A percentile compares a stretch with the other conserved stretches of the same genome.
These are phyloP conservation scores for Urtica urens DNA, from an alignment of 306 rosid species.

Conservation along the genomic window DNA sequence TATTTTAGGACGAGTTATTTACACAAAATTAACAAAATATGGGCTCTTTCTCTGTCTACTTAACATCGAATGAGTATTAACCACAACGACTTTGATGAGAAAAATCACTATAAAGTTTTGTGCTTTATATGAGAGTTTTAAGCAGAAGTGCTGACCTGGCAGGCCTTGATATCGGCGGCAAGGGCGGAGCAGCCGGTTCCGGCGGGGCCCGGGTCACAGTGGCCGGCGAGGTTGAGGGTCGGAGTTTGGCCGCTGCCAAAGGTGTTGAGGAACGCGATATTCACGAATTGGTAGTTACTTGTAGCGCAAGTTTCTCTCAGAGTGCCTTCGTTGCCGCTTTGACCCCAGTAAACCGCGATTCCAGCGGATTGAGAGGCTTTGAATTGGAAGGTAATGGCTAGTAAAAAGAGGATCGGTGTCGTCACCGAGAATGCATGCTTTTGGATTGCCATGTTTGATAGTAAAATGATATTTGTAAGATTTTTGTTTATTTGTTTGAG, in stretches of 20 bases:
- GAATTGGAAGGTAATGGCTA: slow-evolving; percentile 19
- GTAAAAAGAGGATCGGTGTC: slow-evolving; percentile 13
- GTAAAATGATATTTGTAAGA: not conserved
- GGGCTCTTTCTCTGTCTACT: too few relatives aligned
- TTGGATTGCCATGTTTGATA: slow-evolving; percentile 26
- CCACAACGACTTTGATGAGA: too few relatives aligned
- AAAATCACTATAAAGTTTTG: too few relatives aligned
- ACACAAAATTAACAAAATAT: too few relatives aligned
- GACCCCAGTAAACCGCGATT: slow-evolving; percentile 58
- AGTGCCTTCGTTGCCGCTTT: slow-evolving; percentile 32
- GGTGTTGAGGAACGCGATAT: slow-evolving; percentile 38
- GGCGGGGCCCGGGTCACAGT: slow-evolving; percentile 11
- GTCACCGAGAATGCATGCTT: slow-evolving; percentile 12
- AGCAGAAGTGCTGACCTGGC: too few relatives aligned
- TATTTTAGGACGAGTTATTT: too few relatives aligned
- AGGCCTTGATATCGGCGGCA: slow-evolving; percentile 24
- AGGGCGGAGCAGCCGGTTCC: slow-evolving; percentile 19
- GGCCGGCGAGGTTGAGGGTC: slow-evolving; percentile 15
- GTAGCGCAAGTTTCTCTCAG: slow-evolving; percentile 39
- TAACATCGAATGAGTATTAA: too few relatives aligned
- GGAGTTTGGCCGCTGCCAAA: slow-evolving; percentile 43
- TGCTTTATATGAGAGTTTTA: too few relatives aligned
- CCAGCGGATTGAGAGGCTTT: slow-evolving; percentile 26
- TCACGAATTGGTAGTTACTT: slow-evolving; percentile 48
- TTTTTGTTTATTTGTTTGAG: not conserved